Evolutionary conservation across 768 basidiomycete species (phyloP).

Genomic region (Suillus tomentosus): DNA sequence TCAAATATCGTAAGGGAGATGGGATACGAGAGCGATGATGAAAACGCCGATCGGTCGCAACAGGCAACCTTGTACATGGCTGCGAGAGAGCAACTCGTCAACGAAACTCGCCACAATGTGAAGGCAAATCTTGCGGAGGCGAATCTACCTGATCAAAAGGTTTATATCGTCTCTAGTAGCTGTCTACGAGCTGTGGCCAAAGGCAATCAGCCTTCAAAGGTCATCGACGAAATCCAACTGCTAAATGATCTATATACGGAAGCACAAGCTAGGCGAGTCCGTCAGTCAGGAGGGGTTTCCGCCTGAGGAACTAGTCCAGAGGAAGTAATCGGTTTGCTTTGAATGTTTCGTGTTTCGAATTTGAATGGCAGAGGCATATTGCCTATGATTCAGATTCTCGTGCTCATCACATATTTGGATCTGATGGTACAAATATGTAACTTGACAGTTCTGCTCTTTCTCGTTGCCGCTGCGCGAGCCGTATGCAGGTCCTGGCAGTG

Average conservation of each 20-base stretch:
- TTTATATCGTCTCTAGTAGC: slow-evolving; percentile 23
- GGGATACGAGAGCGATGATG: slow-evolving; percentile 13
- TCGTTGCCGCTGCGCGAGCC: background rate
- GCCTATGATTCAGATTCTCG: background rate
- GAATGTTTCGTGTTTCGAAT: background rate
- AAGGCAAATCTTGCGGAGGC: slow-evolving; percentile 17
- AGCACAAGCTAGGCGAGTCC: slow-evolving; percentile 13
- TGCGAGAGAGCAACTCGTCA: slow-evolving; percentile 22
- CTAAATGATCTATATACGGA: slow-evolving; percentile 16
- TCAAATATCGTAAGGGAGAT: slow-evolving; percentile 15
- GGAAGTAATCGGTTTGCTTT: background rate
- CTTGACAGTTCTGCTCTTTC: background rate
- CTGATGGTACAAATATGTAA: background rate
- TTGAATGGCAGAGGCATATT: background rate
- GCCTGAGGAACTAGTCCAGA: background rate
- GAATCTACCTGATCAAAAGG: slow-evolving; percentile 21
- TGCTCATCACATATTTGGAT: background rate
- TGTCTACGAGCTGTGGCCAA: slow-evolving; percentile 15
- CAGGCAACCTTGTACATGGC: slow-evolving; percentile 13
- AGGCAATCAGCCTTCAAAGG: slow-evolving; percentile 6
- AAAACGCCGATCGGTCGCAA: slow-evolving; percentile 9
- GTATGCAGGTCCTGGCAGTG: background rate
- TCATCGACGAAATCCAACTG: slow-evolving; percentile 18
- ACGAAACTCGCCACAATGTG: slow-evolving; percentile 19
- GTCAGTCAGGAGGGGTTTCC: background rate